These are phyloP conservation scores for Panellus pusillus DNA, from an alignment of 768 basidiomycete genomes.

Conservation along the genomic window DNA sequence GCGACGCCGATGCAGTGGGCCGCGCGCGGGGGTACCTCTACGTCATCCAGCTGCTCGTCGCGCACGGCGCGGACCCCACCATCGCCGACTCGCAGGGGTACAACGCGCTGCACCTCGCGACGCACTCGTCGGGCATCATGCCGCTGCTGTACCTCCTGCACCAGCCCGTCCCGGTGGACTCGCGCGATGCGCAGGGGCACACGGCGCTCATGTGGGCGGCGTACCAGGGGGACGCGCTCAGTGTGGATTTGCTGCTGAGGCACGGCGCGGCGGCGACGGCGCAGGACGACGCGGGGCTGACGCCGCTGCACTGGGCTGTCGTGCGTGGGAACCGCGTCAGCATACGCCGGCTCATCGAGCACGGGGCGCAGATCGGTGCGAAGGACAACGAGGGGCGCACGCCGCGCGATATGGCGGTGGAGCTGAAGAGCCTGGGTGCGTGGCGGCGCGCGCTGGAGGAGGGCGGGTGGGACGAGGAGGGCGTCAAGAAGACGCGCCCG, in stretches of 20 bases:
- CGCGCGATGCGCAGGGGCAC: slow-evolving; percentile 88
- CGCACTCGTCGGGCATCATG: slow-evolving; percentile 94
- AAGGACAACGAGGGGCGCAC: slow-evolving; percentile 87
- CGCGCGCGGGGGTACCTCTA: slow-evolving; percentile 96
- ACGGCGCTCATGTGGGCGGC: slow-evolving; percentile 98
- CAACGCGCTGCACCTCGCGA: slow-evolving; percentile 93
- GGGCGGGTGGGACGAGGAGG: slow-evolving; percentile 79
- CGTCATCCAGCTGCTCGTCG: slow-evolving; percentile 87
- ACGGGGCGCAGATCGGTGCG: slow-evolving; percentile 77
- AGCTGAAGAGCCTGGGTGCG: slow-evolving; percentile 87
- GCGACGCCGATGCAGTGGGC: slow-evolving; percentile 99
- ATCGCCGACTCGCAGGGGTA: slow-evolving; percentile 93
- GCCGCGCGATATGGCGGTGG: slow-evolving; percentile 90
- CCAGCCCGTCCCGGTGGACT: slow-evolving; percentile 91
- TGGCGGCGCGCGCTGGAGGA: slow-evolving; percentile 90
- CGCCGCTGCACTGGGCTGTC: slow-evolving; percentile 96
- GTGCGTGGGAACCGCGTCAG: slow-evolving; percentile 90
- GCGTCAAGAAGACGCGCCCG: slow-evolving; percentile 61
- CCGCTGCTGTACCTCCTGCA: slow-evolving; percentile 88
- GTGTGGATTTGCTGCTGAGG: slow-evolving; percentile 85
- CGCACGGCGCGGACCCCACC: slow-evolving; percentile 89
- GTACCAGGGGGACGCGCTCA: slow-evolving; percentile 96
- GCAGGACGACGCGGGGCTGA: slow-evolving; percentile 78
- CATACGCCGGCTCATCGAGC: slow-evolving; percentile 82
- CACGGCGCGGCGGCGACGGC: slow-evolving; percentile 82